Evolutionary conservation across 2,329 filamentous ascomycete genomes (phyloP), one percentile per base, ranked within the genome.

Genomic region (Paecilomyces sp.): DNA sequence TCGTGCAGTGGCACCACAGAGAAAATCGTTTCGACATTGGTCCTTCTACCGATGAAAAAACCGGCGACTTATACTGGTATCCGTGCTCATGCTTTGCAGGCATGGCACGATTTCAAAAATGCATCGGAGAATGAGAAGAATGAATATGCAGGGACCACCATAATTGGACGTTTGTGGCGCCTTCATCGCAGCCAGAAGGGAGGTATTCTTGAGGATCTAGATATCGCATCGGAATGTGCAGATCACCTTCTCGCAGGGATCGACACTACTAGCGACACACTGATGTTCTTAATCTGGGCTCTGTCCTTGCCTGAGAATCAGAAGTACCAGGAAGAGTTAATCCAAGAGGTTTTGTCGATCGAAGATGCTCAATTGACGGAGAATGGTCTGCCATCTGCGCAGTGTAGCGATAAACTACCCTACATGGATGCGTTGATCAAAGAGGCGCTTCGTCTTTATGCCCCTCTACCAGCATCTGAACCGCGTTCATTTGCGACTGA

Each of bases 181-280:
- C 62, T 73, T 34, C 71, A 74, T 41, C 22, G 68, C 22, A 60
- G 66, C 5, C 63, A 67, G 8, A 72, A 68, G 33, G 58, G 63
- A 2, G 58, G 58, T 8, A 63, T 66, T 2, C 64, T 81, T 3
- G 69, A 73, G 9, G 76, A 78, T 33, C 63, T 81, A 6, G 79
- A 82, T 22, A 79, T 82, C 47, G 82, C 82, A 0, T 81, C 80
- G 0, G 82, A 84, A 66, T 77, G 74, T 12, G 81, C 81, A 0
- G 82, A 84, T 58, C 82, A 84, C 60, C 73, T 84, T 12, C 71
- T 81, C 0, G 82, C 81, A 0, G 82, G 81, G 0, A 81, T 83
- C 9, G 79, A 83, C 59, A 84, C 82, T 0, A 83, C 80, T 0
- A 79, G 79, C 25, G 80, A 84, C 56, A 80, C 80, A 0, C 61